Base-by-base conservation (phyloP, 192 early-diverging fungal genomes). In the Gonapodya prolifera region DNA sequence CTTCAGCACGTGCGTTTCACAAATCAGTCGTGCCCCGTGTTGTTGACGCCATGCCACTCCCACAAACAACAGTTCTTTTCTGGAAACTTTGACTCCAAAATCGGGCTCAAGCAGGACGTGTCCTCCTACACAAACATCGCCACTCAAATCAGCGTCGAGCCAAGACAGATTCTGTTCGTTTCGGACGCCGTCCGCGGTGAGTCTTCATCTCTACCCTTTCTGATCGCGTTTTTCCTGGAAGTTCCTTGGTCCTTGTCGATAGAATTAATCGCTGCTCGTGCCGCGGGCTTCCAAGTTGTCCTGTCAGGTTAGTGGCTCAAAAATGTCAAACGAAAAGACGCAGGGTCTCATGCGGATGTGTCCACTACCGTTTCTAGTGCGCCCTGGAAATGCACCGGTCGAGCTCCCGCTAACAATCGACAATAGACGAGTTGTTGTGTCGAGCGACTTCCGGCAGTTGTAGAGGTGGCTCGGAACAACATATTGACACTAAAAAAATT, bases 1-100 rank as follows among this genome's bases (percentile, higher is more conserved):
- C 75, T 98, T 69, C 83, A 89, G 30, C 79, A 82, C 33, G n/a
- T n/a, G n/a, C n/a, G n/a, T n/a, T n/a, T n/a, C n/a, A n/a, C n/a
- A n/a, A n/a, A n/a, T n/a, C n/a, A n/a, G n/a, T n/a, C n/a, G n/a
- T n/a, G n/a, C n/a, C n/a, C n/a, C n/a, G n/a, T n/a, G n/a, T n/a
- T n/a, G n/a, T n/a, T n/a, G n/a, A n/a, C n/a, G n/a, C n/a, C n/a
- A n/a, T n/a, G n/a, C n/a, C n/a, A n/a, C n/a, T n/a, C n/a, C n/a
- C n/a, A n/a, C n/a, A n/a, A n/a, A n/a, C n/a, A n/a, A n/a, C n/a
- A n/a, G n/a, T 91, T 88, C 80, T 90, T 99, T 79, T 81, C 82
- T 35, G 96, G 94, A 18, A 87, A 99, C 82, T 99, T 92, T 83
- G 97, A 99, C 80, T 98, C 97, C 2, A 82, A 83, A n/a, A 87